Conservation (phyloP, 1,139 yeast genomes). For the Zhuliangozyma parablackwelliae region DNA sequence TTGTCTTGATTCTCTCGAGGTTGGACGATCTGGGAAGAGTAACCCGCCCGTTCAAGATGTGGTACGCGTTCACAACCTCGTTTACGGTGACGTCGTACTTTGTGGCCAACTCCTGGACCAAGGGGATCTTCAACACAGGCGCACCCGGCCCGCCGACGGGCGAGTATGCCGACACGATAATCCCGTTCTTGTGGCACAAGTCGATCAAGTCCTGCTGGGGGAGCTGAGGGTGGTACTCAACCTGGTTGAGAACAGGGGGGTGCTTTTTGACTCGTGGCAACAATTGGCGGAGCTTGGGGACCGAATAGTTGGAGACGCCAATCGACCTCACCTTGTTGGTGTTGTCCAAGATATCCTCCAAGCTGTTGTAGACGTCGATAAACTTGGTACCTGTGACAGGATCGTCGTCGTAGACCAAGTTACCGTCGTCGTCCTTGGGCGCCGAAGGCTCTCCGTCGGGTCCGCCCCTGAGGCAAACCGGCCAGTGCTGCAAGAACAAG, state of each 20-base stretch:
- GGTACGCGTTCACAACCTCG: conserved; percentile 36
- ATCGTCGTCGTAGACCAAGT: conserved; percentile 37
- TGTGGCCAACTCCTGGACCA: conserved; percentile 26
- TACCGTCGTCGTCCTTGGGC: conserved; percentile 39
- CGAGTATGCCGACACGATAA: conserved; percentile 28
- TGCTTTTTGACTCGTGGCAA: conserved; percentile 23
- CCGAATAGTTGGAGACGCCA: conserved; percentile 32
- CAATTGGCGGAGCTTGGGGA: conserved; percentile 22
- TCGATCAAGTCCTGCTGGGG: conserved; percentile 35
- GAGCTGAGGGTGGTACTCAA: conserved; percentile 36
- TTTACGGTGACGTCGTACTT: conserved; percentile 29
- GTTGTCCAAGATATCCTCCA: conserved; percentile 38
- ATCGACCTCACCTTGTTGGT: conserved; percentile 27
- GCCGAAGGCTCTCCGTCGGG: conserved; percentile 32
- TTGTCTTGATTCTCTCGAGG: conserved; percentile 30
- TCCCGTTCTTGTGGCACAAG: conserved; percentile 20
- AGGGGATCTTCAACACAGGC: conserved; percentile 30
- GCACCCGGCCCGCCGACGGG: conserved; percentile 37
- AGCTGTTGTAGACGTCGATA: conserved; percentile 43
- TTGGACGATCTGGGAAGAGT: conserved; percentile 36
- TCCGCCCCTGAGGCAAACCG: conserved; percentile 37
- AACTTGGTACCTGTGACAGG: conserved; percentile 35
- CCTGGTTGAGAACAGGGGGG: conserved; percentile 32
- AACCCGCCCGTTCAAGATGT: conserved; percentile 30
- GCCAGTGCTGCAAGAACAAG: conserved; percentile 61